These are phyloP conservation scores for Hypoxylon sp. DNA, from an alignment of 2,329 filamentous ascomycete genomes.

Conservation along the genomic window DNA sequence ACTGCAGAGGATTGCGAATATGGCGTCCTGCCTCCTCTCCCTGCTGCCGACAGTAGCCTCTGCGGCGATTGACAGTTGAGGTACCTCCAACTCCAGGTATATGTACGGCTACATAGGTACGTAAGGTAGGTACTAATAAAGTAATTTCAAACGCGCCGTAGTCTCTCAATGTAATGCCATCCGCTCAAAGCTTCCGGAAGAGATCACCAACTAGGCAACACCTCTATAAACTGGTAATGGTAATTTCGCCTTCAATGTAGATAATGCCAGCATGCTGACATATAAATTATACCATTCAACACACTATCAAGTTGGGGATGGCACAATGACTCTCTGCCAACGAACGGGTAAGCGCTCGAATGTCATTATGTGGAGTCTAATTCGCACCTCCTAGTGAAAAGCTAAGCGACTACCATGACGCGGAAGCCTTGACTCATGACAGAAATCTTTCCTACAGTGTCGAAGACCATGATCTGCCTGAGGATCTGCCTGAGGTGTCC, in stretches of 20 bases:
- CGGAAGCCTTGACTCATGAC: conserved; percentile 51
- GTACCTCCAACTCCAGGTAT: neutral
- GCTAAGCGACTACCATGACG: conserved; percentile 50
- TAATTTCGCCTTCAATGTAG: conserved; percentile 47
- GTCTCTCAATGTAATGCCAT: conserved; percentile 44
- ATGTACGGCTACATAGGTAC: neutral
- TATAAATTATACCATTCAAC: conserved; percentile 46
- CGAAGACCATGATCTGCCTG: conserved; percentile 51
- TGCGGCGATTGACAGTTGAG: conserved; percentile 28
- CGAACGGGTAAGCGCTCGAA: conserved; percentile 43
- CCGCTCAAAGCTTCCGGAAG: conserved; percentile 36
- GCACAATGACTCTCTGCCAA: conserved; percentile 53
- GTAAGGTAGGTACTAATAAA: conserved; percentile 17
- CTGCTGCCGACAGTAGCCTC: conserved; percentile 23
- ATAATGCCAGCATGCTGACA: conserved; percentile 48
- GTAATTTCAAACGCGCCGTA: conserved; percentile 30
- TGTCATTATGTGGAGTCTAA: neutral
- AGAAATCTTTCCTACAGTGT: conserved; percentile 55
- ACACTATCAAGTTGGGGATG: conserved; percentile 47
- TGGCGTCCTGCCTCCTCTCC: conserved; percentile 21
- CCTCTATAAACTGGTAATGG: conserved; percentile 47
- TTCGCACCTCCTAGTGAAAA: conserved; percentile 41
- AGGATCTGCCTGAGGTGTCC: conserved; percentile 52
- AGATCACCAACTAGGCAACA: conserved; percentile 43
- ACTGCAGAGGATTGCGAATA: conserved; percentile 11